phyloP scores from a whole-genome alignment of 2,329 filamentous ascomycete genomes.

The Neodidymelliopsis sp. region DNA sequence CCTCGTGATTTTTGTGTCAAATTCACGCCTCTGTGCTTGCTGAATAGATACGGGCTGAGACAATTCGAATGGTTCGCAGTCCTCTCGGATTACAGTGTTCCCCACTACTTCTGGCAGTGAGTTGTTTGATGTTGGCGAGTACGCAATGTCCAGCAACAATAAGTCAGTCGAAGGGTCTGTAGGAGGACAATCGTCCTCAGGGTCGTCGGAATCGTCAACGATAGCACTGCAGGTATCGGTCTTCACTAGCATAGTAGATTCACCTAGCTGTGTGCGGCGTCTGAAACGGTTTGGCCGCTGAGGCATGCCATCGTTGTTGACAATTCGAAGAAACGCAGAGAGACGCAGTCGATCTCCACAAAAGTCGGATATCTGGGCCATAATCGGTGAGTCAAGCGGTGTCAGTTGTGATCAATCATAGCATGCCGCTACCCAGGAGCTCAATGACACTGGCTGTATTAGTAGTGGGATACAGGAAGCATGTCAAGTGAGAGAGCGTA shows the following conservation, averaged over 20 bases:
- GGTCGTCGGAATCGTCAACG: no score
- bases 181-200: no score
- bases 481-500: conserved; percentile 1
- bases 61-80: not conserved
- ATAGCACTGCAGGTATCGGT: no score
- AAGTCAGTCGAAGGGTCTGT: not conserved
- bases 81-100: no score
- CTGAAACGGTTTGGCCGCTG: conserved; percentile 33
- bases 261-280: conserved; percentile 6
- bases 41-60: not conserved
- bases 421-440: not conserved
- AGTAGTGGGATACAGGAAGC: not conserved
- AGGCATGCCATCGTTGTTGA: conserved; percentile 32
- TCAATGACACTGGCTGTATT: no score
- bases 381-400: conserved; percentile 5
- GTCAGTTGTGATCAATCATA: not conserved
- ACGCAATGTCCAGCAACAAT: not conserved
- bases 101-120: not conserved
- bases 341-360: conserved; percentile 34
- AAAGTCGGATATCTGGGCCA: conserved; percentile 35
- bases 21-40: not conserved
- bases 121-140: not conserved
- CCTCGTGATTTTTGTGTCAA: not conserved
- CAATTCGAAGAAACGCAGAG: conserved; percentile 32
- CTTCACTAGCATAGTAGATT: no score